Evolutionary conservation across 768 basidiomycete species (phyloP), one percentile per base, ranked within the genome.

Genomic region (Suillus subalutaceus): DNA sequence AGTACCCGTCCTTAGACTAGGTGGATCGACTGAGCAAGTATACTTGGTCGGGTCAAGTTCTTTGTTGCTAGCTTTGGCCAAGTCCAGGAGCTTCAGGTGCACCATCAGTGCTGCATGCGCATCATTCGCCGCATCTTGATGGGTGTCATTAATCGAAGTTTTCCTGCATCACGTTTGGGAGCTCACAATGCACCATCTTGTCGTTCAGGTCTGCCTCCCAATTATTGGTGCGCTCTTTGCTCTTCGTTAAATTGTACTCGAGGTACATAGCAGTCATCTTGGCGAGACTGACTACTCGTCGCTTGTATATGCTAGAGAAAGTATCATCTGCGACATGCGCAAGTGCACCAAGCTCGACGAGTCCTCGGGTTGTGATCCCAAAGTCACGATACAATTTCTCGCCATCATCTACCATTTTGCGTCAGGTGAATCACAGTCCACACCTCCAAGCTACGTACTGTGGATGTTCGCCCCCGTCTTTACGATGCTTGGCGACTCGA

Each of bases 111-210:
- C 82, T 52, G 79, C 82, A 65, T 86, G 79, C 52, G 80, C 83
- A 65, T 86, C 85, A 66, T 86, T 86, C 0, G 85, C 84, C 2
- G 85, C 85, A 66, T 86, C 84, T 85, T 52, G 37, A 60, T 18
- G 32, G 43, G 10, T 4, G 32, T 53, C 41, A 43, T 43, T 32
- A 59, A 53, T 63, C 23, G 16, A n/a, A 30, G 8, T 44, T 50
- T 38, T 44, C 43, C 12, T 9, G 2, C n/a, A 50, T n/a, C 44
- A 61, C 15, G 37, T 16, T 23, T 18, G 7, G 63, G 7, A 35
- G 5, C 71, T 66, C 35, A 83, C 83, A 85, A 66, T 77, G 72
- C 35, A 80, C 64, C 74, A 84, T 85, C 62, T 72, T 69, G 46
- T 66, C 63, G 15, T 73, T 75, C 20, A 86, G 78, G 13, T 71